Conservation (phyloP, 257 asterid species). For the Rehmannia glutinosa region DNA sequence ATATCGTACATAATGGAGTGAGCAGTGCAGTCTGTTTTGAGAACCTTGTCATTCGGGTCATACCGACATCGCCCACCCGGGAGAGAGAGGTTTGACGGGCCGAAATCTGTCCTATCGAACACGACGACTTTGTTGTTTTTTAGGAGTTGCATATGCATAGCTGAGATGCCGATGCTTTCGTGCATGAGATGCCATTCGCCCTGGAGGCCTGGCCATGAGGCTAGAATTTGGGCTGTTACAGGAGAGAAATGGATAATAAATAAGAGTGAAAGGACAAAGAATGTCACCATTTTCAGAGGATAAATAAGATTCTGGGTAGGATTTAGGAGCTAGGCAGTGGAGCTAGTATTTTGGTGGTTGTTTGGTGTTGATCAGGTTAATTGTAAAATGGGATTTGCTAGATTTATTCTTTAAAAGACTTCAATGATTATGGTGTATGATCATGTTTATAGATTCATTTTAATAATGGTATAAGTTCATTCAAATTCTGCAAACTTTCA, state of each 20-base stretch:
- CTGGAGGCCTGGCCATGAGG: neutral
- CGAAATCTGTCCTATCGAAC: slow-evolving; percentile 71
- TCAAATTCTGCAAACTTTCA: neutral
- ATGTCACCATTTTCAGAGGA: slow-evolving; percentile 3
- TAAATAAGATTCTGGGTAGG: slow-evolving; percentile 2
- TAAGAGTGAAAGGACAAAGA: slow-evolving; percentile 4
- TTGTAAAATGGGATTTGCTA: neutral
- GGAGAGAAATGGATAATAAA: slow-evolving; percentile 7
- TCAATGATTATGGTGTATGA: neutral
- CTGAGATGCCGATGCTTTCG: slow-evolving; percentile 57
- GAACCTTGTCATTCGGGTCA: slow-evolving; percentile 36
- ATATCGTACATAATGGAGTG: slow-evolving; percentile 61
- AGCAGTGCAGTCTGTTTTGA: slow-evolving; percentile 58
- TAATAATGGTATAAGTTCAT: neutral
- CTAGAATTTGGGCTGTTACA: neutral
- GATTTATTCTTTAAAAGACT: neutral
- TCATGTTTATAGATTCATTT: slow-evolving; percentile 6
- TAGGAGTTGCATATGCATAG: slow-evolving; percentile 88
- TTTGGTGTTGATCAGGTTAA: slow-evolving; percentile 19
- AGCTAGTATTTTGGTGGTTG: slow-evolving; percentile 2
- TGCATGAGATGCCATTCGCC: slow-evolving; percentile 45
- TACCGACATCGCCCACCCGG: slow-evolving; percentile 39
- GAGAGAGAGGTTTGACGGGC: slow-evolving; percentile 50
- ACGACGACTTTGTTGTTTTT: slow-evolving; percentile 53
- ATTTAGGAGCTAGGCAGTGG: slow-evolving; percentile 9